Evolutionary conservation across 2,329 filamentous ascomycete genomes (phyloP).

Genomic region (Xylaria sp.): DNA sequence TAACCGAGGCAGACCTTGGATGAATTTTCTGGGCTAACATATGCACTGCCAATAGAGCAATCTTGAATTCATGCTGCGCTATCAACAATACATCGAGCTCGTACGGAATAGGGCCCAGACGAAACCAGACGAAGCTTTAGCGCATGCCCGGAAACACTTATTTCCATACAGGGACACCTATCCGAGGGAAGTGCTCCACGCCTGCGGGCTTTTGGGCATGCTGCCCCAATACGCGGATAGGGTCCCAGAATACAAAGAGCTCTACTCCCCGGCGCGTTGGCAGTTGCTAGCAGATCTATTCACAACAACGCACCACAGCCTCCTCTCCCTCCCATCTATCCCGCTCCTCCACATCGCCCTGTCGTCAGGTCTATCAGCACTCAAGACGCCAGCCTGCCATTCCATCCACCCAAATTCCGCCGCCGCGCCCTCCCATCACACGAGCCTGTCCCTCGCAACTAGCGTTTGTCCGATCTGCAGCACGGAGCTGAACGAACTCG

Average conservation of each 20-base stretch:
- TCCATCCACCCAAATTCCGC: constrained; percentile 57
- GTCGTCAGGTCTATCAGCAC: constrained; percentile 88
- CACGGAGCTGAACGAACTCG: constrained; percentile 92
- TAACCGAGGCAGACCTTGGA: not conserved
- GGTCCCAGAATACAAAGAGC: constrained; percentile 58
- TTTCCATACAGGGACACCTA: constrained; percentile 76
- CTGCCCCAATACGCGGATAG: constrained; percentile 62
- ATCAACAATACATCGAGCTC: constrained; percentile 96
- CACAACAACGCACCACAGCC: constrained; percentile 83
- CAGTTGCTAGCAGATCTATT: constrained; percentile 80
- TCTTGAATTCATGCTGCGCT: constrained; percentile 90
- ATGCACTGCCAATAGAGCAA: constrained; percentile 54
- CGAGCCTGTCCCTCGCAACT: constrained; percentile 67
- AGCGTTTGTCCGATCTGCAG: constrained; percentile 95
- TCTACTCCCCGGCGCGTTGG: constrained; percentile 83
- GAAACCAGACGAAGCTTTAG: constrained; percentile 80
- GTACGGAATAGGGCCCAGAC: constrained; percentile 72
- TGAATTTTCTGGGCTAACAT: constrained; percentile 14
- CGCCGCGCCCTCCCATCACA: constrained; percentile 52
- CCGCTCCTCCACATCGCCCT: constrained; percentile 92
- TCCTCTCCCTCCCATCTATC: constrained; percentile 83
- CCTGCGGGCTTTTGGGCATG: constrained; percentile 84
- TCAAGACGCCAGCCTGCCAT: constrained; percentile 96
- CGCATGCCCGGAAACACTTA: constrained; percentile 85
- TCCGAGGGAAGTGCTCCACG: constrained; percentile 74